phyloP scores from a whole-genome alignment of 495 filamentous ascomycete species.

The Penicillium arizonense region DNA sequence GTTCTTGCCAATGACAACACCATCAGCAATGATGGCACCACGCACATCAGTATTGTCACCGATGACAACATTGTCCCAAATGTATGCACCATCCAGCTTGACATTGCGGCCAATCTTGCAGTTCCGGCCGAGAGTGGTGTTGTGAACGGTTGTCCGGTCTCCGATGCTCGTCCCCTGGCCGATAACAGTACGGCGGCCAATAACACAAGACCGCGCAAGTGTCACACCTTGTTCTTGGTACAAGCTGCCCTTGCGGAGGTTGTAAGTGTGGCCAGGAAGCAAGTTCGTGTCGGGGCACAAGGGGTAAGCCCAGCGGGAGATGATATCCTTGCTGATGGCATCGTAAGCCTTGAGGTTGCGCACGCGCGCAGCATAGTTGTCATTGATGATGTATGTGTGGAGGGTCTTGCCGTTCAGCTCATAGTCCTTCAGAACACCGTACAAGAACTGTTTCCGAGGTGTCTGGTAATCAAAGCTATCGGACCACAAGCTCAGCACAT shows the following conservation, averaged over 20 bases:
- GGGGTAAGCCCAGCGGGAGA: slow-evolving; percentile 89
- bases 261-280: slow-evolving; percentile 71
- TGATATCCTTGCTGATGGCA: slow-evolving; percentile 83
- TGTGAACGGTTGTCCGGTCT: slow-evolving; percentile 62
- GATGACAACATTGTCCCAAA: slow-evolving; percentile 84
- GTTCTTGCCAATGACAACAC: slow-evolving; percentile 65
- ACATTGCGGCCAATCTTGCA: slow-evolving; percentile 86
- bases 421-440: slow-evolving; percentile 91
- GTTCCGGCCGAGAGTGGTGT: slow-evolving; percentile 75
- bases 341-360: slow-evolving; percentile 87
- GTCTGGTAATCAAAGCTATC: slow-evolving; percentile 97
- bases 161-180: slow-evolving; percentile 76
- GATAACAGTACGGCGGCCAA: slow-evolving; percentile 66
- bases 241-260: slow-evolving; percentile 58
- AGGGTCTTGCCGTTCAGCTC: slow-evolving; percentile 96
- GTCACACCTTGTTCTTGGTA: slow-evolving; percentile 72
- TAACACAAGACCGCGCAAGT: slow-evolving; percentile 66
- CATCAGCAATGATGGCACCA: slow-evolving; percentile 73
- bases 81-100: slow-evolving; percentile 73
- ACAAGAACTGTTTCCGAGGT: slow-evolving; percentile 82
- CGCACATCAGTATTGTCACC: slow-evolving; percentile 68
- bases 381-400: slow-evolving; percentile 80
- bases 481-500: slow-evolving; percentile 91
- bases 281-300: slow-evolving; percentile 88
- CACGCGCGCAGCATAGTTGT: slow-evolving; percentile 76